These are phyloP conservation scores for Boletus sp. DNA, from an alignment of 768 basidiomycete genomes.

Conservation along the genomic window DNA sequence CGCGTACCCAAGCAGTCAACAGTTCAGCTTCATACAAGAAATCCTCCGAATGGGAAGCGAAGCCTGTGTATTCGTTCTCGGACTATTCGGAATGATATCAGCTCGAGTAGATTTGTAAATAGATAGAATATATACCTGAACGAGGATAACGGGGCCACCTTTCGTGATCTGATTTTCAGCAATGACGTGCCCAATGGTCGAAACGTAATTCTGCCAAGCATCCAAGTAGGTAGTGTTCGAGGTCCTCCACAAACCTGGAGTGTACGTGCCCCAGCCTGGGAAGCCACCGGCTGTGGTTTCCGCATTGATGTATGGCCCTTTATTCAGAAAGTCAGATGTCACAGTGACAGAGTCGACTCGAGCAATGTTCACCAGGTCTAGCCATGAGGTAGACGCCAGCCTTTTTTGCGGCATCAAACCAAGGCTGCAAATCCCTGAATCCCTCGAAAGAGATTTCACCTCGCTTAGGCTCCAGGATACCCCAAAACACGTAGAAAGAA, in stretches of 20 bases:
- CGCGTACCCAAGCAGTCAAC: slow-evolving; percentile 29
- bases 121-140: slow-evolving; percentile 15
- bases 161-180: slow-evolving; percentile 56
- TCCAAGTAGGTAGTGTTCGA: slow-evolving; percentile 45
- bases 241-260: slow-evolving; percentile 48
- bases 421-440: slow-evolving; percentile 36
- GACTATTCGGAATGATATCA: slow-evolving; percentile 32
- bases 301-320: slow-evolving; percentile 31
- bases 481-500: slow-evolving; percentile 62
- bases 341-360: not conserved
- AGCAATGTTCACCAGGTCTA: slow-evolving; percentile 20
- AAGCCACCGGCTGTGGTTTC: slow-evolving; percentile 42
- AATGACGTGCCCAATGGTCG: slow-evolving; percentile 46
- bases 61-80: slow-evolving; percentile 52
- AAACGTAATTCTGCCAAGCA: slow-evolving; percentile 60
- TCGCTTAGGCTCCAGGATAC: slow-evolving; percentile 39
- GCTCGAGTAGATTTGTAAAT: slow-evolving; percentile 30
- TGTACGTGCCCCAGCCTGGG: slow-evolving; percentile 59
- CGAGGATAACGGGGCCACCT: slow-evolving; percentile 54
- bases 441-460: slow-evolving; percentile 54
- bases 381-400: slow-evolving; percentile 30
- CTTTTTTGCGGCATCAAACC: slow-evolving; percentile 29
- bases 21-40: slow-evolving; percentile 43
- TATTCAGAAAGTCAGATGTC: not conserved
- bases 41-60: slow-evolving; percentile 37